phyloP scores from a whole-genome alignment of 2,329 filamentous ascomycete species.

The Phaeosphaeriaceae sp. region DNA sequence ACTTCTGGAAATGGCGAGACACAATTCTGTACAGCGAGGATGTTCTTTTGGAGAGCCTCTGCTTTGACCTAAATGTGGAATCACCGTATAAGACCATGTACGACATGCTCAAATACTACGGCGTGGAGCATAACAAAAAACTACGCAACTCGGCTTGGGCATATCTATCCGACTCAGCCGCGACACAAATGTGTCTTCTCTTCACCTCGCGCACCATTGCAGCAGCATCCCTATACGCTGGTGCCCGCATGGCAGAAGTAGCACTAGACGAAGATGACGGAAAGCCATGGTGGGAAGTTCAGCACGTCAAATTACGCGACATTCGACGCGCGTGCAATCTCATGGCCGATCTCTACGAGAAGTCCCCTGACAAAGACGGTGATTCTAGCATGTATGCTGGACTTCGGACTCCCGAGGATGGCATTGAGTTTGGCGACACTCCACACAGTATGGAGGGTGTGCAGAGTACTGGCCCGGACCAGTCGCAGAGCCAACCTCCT shows the following conservation, averaged over 20 bases:
- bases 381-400: conserved; percentile 56
- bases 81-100: conserved; percentile 87
- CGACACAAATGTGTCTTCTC: conserved; percentile 83
- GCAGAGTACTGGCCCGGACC: conserved; percentile 23
- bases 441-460: conserved; percentile 35
- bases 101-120: conserved; percentile 76
- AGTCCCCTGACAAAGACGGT: conserved; percentile 46
- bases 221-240: conserved; percentile 85
- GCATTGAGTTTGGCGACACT: conserved; percentile 42
- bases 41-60: conserved; percentile 86
- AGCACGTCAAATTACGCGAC: conserved; percentile 73
- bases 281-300: conserved; percentile 83
- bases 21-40: conserved; percentile 93
- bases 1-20: conserved; percentile 98
- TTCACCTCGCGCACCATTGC: conserved; percentile 82
- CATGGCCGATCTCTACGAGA: conserved; percentile 66
- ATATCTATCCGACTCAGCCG: conserved; percentile 88
- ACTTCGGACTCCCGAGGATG: conserved; percentile 49
- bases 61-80: conserved; percentile 91
- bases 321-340: conserved; percentile 76
- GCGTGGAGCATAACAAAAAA: conserved; percentile 77
- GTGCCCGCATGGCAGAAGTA: conserved; percentile 74
- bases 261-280: conserved; percentile 76
- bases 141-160: conserved; percentile 89
- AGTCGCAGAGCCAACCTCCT: conserved; percentile 21